phyloP scores from a whole-genome alignment of 805 yeast genomes.

The Candida hispaniensis region DNA sequence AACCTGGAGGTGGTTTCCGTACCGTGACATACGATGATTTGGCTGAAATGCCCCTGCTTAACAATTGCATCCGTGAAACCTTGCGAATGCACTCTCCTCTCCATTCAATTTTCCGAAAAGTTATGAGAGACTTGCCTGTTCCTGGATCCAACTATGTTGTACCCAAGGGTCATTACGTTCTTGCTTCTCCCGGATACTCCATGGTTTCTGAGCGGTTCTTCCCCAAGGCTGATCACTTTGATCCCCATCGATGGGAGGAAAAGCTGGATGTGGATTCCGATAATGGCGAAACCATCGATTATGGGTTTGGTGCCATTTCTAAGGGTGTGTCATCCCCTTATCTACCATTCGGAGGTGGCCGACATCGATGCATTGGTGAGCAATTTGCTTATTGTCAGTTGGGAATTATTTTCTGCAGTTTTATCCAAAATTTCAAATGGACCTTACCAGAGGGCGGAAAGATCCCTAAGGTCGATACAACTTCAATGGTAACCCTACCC shows the following conservation, averaged over 20 bases:
- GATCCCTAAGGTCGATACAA: constrained; percentile 52
- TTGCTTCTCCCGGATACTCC: constrained; percentile 91
- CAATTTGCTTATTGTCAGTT: constrained; percentile 93
- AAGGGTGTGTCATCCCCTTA: constrained; percentile 95
- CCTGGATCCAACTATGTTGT: constrained; percentile 73
- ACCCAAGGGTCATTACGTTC: constrained; percentile 80
- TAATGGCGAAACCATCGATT: constrained; percentile 49
- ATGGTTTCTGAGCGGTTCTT: constrained; percentile 66
- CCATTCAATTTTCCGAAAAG: constrained; percentile 92
- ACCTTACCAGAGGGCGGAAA: constrained; percentile 40
- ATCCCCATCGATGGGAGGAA: constrained; percentile 76
- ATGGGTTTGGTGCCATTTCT: constrained; percentile 93
- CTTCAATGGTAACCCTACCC: constrained; percentile 91
- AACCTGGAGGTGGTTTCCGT: constrained; percentile 29
- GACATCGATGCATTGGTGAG: constrained; percentile 99
- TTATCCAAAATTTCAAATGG: constrained; percentile 71
- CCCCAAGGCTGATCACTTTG: constrained; percentile 60
- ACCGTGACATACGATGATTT: constrained; percentile 74
- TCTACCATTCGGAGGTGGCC: constrained; percentile 97
- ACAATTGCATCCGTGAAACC: constrained; percentile 82
- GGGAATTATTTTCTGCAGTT: constrained; percentile 70
- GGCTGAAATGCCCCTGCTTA: constrained; percentile 69
- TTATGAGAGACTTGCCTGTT: constrained; percentile 61
- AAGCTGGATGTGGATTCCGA: constrained; percentile 19
- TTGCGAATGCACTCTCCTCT: constrained; percentile 93